These are phyloP conservation scores for Trifolium pratense DNA, from an alignment of 306 rosid species.

Conservation along the genomic window DNA sequence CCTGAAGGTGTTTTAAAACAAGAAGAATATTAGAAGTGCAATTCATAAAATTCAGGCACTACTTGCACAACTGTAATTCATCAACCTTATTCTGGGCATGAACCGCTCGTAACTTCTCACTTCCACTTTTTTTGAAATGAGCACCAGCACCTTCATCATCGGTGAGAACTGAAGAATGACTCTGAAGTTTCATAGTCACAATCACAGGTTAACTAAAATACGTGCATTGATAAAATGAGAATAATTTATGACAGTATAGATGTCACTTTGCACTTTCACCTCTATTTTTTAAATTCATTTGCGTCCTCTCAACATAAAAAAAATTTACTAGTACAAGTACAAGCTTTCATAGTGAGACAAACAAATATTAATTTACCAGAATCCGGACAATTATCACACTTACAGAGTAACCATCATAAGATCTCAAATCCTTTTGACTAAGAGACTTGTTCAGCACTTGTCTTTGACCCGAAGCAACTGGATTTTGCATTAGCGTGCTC, in stretches of 20 bases:
- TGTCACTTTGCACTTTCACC: not conserved
- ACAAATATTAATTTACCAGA: conserved; percentile 14
- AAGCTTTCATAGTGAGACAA: conserved; percentile 15
- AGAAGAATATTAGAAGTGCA: conserved; percentile 40
- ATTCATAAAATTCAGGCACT: conserved; percentile 28
- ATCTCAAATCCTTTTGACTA: conserved; percentile 76
- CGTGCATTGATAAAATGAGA: not conserved
- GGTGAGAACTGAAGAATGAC: conserved; percentile 86
- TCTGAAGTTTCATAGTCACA: conserved; percentile 59
- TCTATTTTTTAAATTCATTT: not conserved
- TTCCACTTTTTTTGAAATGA: conserved; percentile 54
- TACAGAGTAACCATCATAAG: conserved; percentile 90
- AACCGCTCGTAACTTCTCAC: conserved; percentile 57
- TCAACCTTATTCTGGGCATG: conserved; percentile 71
- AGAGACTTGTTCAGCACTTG: conserved; percentile 71
- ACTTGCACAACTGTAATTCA: conserved; percentile 31
- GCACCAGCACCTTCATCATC: conserved; percentile 83
- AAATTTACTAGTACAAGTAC: conserved; percentile 20
- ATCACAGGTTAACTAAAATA: conserved; percentile 17
- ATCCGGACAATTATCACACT: conserved; percentile 42
- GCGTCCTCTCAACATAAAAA: not conserved
- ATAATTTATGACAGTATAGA: conserved; percentile 16
- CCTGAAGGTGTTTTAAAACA: conserved; percentile 55
- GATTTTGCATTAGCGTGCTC: conserved; percentile 53
- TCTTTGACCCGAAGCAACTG: conserved; percentile 63